Percentiles rank a stretch among this genome's conserved stretches.
These are phyloP conservation scores for Osmozyma mogii DNA, from an alignment of 805 yeast species.

Conservation along the genomic window DNA sequence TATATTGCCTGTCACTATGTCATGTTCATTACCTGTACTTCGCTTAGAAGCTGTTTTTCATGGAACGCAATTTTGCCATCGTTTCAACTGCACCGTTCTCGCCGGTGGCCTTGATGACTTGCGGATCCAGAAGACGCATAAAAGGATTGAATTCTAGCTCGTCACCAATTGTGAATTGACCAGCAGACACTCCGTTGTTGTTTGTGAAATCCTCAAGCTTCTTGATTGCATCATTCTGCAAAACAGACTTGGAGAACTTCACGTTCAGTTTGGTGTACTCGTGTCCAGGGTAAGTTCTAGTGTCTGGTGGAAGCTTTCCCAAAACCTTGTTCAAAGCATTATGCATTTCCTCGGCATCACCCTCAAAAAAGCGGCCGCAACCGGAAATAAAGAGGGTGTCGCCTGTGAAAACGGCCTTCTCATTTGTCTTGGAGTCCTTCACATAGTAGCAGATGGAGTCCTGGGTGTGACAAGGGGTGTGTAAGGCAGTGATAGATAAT, in stretches of 20 bases:
- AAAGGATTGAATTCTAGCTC: conserved; percentile 84
- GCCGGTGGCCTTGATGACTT: conserved; percentile 53
- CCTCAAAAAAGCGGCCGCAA: conserved; percentile 96
- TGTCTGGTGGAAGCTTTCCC: conserved; percentile 55
- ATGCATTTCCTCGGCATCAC: conserved; percentile 76
- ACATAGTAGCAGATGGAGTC: conserved; percentile 89
- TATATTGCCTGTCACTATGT: too few species aligned
- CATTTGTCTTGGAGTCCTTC: conserved; percentile 51
- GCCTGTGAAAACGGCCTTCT: conserved; percentile 84
- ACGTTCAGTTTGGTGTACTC: conserved; percentile 86
- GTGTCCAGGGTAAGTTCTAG: conserved; percentile 87
- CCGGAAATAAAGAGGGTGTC: conserved; percentile 93
- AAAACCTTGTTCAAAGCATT: conserved; percentile 52
- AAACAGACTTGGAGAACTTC: conserved; percentile 61
- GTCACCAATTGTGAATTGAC: conserved; percentile 75
- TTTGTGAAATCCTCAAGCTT: conserved; percentile 44
- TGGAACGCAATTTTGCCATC: conserved; percentile 64
- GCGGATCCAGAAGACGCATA: conserved; percentile 65
- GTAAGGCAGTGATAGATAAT: conserved; percentile 67
- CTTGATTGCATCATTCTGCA: conserved; percentile 47
- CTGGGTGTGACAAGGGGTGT: conserved; percentile 97
- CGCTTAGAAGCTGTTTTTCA: conserved; percentile 53
- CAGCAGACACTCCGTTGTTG: conserved; percentile 70
- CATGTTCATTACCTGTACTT: too few species aligned
- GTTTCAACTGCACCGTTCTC: conserved; percentile 42